Evolutionary conservation across 148 eudicot genomes (phyloP).

Genomic region (Rhododendron ovatum): DNA sequence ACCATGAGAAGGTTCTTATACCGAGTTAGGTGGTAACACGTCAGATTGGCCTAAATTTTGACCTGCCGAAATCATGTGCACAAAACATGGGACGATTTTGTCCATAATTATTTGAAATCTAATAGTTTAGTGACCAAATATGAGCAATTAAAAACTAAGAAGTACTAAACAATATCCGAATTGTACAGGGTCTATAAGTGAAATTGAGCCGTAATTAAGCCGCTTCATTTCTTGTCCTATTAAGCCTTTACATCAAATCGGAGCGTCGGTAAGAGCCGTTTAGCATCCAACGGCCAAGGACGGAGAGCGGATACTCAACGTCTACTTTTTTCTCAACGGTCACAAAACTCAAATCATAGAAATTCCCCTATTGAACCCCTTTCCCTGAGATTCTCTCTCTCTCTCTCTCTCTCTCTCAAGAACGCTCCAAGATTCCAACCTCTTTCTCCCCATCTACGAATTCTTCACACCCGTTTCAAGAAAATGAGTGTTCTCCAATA

Average conservation of each 20-base stretch:
- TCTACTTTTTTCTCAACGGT: conserved; percentile 41
- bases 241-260: conserved; percentile 24
- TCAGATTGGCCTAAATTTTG: no score
- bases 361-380: conserved; percentile 6
- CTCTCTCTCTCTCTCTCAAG: not conserved
- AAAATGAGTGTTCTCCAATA: conserved; percentile 39
- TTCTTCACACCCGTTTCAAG: not conserved
- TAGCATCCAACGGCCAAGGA: conserved; percentile 31
- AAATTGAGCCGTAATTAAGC: not conserved
- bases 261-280: conserved; percentile 42
- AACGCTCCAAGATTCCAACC: conserved; percentile 15
- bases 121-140: not conserved
- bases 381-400: not conserved
- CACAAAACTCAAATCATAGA: conserved; percentile 23
- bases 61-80: no score
- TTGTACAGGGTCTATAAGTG: not conserved
- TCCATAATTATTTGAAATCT: not conserved
- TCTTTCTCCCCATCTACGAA: not conserved
- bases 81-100: no score
- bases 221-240: conserved; percentile 1
- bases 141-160: not conserved
- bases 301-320: conserved; percentile 31
- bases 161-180: not conserved
- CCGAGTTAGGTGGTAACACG: no score
- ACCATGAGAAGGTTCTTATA: no score